These are phyloP conservation scores for Rosa chinensis DNA, from an alignment of 306 rosid species.

Conservation along the genomic window DNA sequence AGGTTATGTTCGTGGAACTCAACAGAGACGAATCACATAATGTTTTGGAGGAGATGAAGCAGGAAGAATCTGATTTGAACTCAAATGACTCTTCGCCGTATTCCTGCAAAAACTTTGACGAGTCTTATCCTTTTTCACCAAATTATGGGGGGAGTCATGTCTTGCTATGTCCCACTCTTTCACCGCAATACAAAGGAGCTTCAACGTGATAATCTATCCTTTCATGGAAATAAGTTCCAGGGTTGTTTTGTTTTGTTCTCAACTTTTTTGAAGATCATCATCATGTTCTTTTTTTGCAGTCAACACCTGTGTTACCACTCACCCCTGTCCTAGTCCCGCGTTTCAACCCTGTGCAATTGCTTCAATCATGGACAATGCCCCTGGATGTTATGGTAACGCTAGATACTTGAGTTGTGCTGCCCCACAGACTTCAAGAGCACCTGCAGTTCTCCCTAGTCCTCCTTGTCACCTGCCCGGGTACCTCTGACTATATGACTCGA, in stretches of 20 bases:
- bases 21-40: slow-evolving; percentile 41
- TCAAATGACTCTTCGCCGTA: background rate
- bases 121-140: slow-evolving; percentile 1
- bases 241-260: background rate
- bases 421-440: no score
- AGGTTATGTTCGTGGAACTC: slow-evolving; percentile 62
- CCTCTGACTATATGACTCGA: no score
- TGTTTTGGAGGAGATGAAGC: slow-evolving; percentile 51
- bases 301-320: background rate
- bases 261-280: background rate
- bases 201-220: background rate
- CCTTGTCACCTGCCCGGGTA: no score
- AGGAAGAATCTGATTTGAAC: slow-evolving; percentile 24
- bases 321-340: no score
- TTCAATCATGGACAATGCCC: no score
- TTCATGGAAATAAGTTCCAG: background rate
- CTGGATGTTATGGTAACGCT: no score
- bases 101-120: background rate
- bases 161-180: background rate
- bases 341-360: no score
- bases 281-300: slow-evolving; percentile 25
- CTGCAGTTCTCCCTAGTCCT: no score
- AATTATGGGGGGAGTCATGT: background rate
- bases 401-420: no score
- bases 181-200: slow-evolving; percentile 33